Conservation (phyloP, 2,329 filamentous ascomycete genomes). For the Calonectria leucothoes region DNA sequence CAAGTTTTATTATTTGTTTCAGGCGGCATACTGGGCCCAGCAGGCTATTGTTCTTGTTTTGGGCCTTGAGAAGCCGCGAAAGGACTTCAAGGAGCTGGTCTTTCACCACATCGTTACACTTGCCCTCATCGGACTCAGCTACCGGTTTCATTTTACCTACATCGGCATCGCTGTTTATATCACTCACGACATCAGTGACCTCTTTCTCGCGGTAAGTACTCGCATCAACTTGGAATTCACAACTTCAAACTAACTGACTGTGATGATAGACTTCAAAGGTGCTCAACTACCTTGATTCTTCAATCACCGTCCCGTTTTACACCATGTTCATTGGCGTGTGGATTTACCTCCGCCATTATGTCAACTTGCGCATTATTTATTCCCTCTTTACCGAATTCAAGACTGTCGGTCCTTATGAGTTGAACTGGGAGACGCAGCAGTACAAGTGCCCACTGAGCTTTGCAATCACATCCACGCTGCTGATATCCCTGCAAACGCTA, state of each 20-base stretch:
- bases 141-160: constrained; percentile 95
- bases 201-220: constrained; percentile 72
- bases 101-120: constrained; percentile 91
- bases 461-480: constrained; percentile 71
- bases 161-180: constrained; percentile 93
- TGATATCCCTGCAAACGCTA: constrained; percentile 75
- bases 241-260: neutral
- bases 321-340: constrained; percentile 82
- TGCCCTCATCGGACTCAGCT: constrained; percentile 83
- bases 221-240: neutral
- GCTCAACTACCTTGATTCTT: constrained; percentile 86
- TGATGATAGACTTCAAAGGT: constrained; percentile 79
- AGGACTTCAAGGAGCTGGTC: constrained; percentile 93
- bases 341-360: constrained; percentile 89
- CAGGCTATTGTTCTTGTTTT: constrained; percentile 88
- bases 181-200: constrained; percentile 92
- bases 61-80: constrained; percentile 89
- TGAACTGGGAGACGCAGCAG: constrained; percentile 80
- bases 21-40: constrained; percentile 94
- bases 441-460: constrained; percentile 80
- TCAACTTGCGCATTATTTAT: constrained; percentile 80
- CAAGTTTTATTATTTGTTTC: constrained; percentile 95
- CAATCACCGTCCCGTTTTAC: constrained; percentile 85
- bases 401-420: constrained; percentile 77
- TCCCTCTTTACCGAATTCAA: constrained; percentile 79